Conservation (phyloP, 2,329 filamentous ascomycete genomes). For the Tolypocladium endophyticum region DNA sequence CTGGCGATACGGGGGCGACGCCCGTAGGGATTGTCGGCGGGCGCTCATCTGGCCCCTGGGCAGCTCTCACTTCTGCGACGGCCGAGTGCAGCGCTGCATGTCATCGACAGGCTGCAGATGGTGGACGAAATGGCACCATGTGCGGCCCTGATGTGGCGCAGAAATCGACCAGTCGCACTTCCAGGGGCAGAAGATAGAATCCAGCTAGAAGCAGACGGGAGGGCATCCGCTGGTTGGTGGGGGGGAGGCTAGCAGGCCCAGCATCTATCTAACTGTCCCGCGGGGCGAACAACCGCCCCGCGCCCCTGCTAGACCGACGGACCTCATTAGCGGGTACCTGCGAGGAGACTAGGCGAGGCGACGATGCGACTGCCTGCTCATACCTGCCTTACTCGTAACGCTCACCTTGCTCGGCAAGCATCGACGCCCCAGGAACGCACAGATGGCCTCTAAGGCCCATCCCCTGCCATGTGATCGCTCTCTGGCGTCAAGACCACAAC, state of each 20-base stretch:
- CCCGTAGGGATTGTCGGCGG: background rate
- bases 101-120: background rate
- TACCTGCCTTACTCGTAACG: background rate
- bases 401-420: background rate
- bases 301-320: no score
- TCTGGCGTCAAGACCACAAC: background rate
- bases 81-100: background rate
- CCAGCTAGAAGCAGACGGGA: background rate
- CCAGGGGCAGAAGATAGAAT: background rate
- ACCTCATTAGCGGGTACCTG: no score
- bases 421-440: no score
- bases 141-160: background rate
- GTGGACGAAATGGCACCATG: background rate
- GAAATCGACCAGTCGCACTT: background rate
- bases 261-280: background rate
- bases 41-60: no score
- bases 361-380: no score
- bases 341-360: no score
- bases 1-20: background rate
- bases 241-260: background rate
- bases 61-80: background rate
- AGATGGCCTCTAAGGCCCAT: no score
- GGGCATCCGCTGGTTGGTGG: background rate
- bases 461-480: no score
- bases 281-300: background rate